These are phyloP conservation scores for Phytophthora agathidicida DNA, from an alignment of 352 stramenopile species.

Conservation along the genomic window DNA sequence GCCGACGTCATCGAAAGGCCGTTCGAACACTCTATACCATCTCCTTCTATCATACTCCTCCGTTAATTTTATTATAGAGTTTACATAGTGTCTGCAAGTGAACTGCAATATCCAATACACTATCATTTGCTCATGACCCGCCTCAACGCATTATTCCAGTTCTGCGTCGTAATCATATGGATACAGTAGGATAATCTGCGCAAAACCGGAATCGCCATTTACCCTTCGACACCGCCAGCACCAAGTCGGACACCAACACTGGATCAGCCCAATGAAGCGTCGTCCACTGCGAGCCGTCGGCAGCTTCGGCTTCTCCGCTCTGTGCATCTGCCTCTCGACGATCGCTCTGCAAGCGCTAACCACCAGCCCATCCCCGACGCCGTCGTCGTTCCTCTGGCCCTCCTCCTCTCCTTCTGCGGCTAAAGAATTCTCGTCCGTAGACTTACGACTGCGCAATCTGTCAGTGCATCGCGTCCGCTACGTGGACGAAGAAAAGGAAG, in stretches of 20 bases:
- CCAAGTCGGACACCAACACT: too few species aligned
- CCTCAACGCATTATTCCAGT: too few species aligned
- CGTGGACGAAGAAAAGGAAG: slow-evolving; percentile 21
- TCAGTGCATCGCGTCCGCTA: slow-evolving; percentile 70
- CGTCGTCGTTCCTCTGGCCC: slow-evolving; percentile 18
- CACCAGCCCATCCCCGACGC: slow-evolving; percentile 8
- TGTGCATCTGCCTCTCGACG: slow-evolving; percentile 37
- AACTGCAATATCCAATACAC: too few species aligned
- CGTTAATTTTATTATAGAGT: too few species aligned
- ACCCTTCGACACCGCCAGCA: slow-evolving; percentile 3
- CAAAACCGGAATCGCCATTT: slow-evolving; percentile 19
- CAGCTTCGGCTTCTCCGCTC: slow-evolving; percentile 28
- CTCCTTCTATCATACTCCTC: neutral
- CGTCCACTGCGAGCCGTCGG: slow-evolving; percentile 16
- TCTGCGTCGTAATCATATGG: too few species aligned
- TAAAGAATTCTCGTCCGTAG: slow-evolving; percentile 19
- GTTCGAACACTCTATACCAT: neutral
- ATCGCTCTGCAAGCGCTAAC: slow-evolving; percentile 33
- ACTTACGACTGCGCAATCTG: slow-evolving; percentile 61
- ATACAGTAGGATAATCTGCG: too few species aligned
- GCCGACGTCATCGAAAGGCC: slow-evolving; percentile 1
- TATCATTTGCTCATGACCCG: too few species aligned
- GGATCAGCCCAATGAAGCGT: slow-evolving; percentile 32
- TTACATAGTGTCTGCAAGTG: too few species aligned
- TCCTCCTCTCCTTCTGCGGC: too few species aligned